A percentile compares a stretch with the other conserved stretches of the same genome.
These are phyloP conservation scores for Spongospora subterranea DNA, from an alignment of 208 protist species.

Conservation along the genomic window DNA sequence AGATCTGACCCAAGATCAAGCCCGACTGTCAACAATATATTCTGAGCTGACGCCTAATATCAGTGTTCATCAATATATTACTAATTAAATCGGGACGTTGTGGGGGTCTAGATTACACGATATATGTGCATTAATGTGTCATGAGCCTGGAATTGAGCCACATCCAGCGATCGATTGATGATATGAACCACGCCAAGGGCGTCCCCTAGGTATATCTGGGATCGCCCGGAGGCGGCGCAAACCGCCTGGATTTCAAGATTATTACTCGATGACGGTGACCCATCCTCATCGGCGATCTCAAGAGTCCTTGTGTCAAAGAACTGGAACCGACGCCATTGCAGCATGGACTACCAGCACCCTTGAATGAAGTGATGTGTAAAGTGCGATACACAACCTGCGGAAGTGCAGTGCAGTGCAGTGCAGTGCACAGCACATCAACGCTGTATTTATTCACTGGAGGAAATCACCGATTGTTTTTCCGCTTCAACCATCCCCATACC, in stretches of 20 bases:
- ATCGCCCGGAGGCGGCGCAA: constrained; percentile 3
- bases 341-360: background rate
- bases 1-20: constrained; percentile 10
- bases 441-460: too few relatives aligned
- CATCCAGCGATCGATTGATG: background rate
- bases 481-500: too few relatives aligned
- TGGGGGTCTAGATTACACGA: background rate
- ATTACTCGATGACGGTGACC: background rate
- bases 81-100: background rate
- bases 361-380: background rate
- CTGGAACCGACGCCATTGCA: constrained; percentile 49
- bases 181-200: constrained; percentile 1
- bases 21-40: background rate
- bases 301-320: constrained; percentile 18
- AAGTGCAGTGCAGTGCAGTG: too few relatives aligned
- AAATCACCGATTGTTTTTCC: too few relatives aligned
- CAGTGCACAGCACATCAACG: too few relatives aligned
- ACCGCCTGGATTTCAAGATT: background rate
- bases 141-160: constrained; percentile 18
- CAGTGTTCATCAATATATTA: too few relatives aligned
- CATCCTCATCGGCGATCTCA: background rate
- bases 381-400: too few relatives aligned
- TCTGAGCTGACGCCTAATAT: background rate
- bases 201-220: background rate
- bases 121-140: background rate